Evolutionary conservation across 2,329 filamentous ascomycete species (phyloP), one percentile per base, ranked within the genome.

Genomic region (Magnaporthiopsis incrustans): DNA sequence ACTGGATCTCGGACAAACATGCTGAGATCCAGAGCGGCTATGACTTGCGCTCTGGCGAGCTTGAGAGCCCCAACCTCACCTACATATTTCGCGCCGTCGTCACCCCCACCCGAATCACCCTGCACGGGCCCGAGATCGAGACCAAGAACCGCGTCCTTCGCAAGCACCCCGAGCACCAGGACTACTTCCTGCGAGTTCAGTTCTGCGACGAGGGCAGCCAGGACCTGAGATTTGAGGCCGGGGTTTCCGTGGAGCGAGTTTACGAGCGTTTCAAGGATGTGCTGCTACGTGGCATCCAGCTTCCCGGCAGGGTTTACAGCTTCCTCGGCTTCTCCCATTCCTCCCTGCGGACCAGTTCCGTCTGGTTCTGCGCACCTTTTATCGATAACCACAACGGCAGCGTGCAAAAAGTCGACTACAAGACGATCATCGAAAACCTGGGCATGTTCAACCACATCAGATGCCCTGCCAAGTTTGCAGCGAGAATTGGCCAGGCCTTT

Each of bases 251-350:
- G 6, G 78, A 84, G 0, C 58, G 67, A 0, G 79, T 92, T 11
- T 83, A 85, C 66, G 68, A 72, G 0, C 83, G 87, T 0, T 93
- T 92, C 73, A 82, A 83, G 63, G 67, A 71, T 0, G 76, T 91
- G 0, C 77, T 95, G 11, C 72, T 77, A 2, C 70, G 78, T 0
- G 87, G 86, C 0, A 84, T 96, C 33, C 70, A 75, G 0, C 84
- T 94, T 63, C 89, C 83, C 3, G 89, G 86, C 0, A 79, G 86
- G 15, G 71, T 74, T 0, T 92, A 86, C 69, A 74, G 76, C 0
- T 94, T 93, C 69, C 78, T 94, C 0, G 90, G 90, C 0, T 94
- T 92, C 73, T 92, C 89, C 0, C 88, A 93, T 72, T 94, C 90
- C 0, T 92, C 90, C 0, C 79, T 94, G 4, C 81, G 90, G 15